These are phyloP conservation scores for Dactylis glomerata DNA, from an alignment of 176 grass and related monocot species.

Conservation along the genomic window DNA sequence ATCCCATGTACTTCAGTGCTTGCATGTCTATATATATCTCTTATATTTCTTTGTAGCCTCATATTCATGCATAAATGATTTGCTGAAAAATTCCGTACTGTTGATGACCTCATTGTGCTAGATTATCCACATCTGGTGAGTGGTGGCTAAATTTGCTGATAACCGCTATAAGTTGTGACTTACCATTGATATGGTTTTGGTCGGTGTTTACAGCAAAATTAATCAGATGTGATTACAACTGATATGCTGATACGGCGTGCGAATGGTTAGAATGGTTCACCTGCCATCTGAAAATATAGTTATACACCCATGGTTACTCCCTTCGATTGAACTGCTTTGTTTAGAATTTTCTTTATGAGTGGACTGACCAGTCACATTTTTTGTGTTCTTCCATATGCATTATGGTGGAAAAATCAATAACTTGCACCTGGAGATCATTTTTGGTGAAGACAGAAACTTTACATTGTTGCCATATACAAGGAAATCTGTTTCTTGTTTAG, in stretches of 20 bases:
- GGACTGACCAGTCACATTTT: background rate
- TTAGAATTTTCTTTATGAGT: background rate
- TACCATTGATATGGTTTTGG: too few species aligned
- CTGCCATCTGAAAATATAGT: background rate
- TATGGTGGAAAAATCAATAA: background rate
- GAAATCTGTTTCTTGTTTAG: slow-evolving; percentile 8
- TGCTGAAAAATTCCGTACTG: background rate
- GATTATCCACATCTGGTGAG: background rate
- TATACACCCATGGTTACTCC: background rate
- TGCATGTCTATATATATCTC: background rate
- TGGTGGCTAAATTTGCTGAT: background rate
- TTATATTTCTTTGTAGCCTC: background rate
- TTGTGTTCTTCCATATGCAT: background rate
- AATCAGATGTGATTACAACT: background rate
- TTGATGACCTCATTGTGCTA: background rate
- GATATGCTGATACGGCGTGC: background rate
- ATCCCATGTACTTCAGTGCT: background rate
- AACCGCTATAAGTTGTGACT: too few species aligned
- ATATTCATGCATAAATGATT: background rate
- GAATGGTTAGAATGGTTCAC: background rate
- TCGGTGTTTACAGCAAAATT: background rate
- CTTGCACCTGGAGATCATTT: background rate
- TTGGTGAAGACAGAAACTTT: background rate
- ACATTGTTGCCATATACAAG: background rate
- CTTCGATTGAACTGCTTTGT: background rate